Evolutionary conservation across 2,329 filamentous ascomycete genomes (phyloP), one percentile per base, ranked within the genome.

Genomic region (Cryphonectria carpinicola): DNA sequence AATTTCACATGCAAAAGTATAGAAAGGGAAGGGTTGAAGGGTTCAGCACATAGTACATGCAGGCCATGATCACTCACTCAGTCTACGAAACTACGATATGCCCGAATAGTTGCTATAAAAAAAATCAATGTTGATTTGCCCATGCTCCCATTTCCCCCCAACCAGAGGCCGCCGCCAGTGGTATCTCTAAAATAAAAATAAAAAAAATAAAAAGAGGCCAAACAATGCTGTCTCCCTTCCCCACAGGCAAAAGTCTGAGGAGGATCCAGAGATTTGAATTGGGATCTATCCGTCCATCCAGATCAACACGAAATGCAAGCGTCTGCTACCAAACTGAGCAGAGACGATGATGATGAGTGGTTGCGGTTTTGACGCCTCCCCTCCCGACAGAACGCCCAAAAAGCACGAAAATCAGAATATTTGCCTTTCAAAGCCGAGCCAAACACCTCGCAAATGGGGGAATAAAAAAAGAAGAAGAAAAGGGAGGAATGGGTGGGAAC

Each of bases 381-480:
- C 7, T 32, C 4, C 28, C 54, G 5, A 19, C 54, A 58, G 14
- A 58, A 58, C 54, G 25, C 54, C 54, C 14, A 6, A 2, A 56
- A 32, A 58, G n/a, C 54, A 32, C 13, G 28, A 10, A 35, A 58
- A 58, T 35, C 54, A 58, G 54, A 22, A 58, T 58, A 14, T 58
- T 58, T 58, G 54, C 54, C 52, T 56, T 56, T 28, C 52, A 28
- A 56, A 56, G 52, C 52, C 54, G 5, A 58, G 28, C 54, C 54
- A 58, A 58, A 58, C 54, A 58, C 54, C 54, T 58, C 25, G 54
- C 54, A 28, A 19, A 32, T 58, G 54, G 54, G 54, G 54, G 54
- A 32, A 56, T 25, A 56, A 56, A 56, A 28, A 43, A 6, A 25
- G 14, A 3, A 3, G 22, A n/a, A n/a, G n/a, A 63, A 39, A 39